Percentiles rank a stretch among this genome's conserved stretches.
These are phyloP conservation scores for Reutealis trisperma DNA, from an alignment of 345 rosid species.

Conservation along the genomic window DNA sequence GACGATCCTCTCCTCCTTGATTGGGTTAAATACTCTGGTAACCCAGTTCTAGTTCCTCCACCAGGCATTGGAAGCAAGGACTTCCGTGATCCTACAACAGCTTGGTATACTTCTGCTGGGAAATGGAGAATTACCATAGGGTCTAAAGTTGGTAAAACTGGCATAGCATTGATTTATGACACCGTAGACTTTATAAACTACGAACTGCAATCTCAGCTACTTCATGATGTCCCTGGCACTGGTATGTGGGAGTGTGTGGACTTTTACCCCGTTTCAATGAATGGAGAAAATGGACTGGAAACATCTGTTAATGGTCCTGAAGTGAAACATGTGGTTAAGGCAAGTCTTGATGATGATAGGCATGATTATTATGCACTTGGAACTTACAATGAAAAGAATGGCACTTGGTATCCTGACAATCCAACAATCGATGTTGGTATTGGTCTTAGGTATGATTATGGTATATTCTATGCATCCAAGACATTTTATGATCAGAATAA, in stretches of 20 bases:
- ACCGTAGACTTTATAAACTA: conserved; percentile 68
- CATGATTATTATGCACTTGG: conserved; percentile 70
- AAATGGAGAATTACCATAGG: conserved; percentile 85
- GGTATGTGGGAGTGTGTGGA: conserved; percentile 98
- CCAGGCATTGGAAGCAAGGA: conserved; percentile 58
- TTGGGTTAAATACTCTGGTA: conserved; percentile 69
- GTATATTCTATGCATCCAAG: conserved; percentile 69
- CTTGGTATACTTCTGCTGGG: conserved; percentile 77
- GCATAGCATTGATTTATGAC: conserved; percentile 70
- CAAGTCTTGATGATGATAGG: conserved; percentile 59
- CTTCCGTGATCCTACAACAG: conserved; percentile 96
- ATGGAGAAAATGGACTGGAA: conserved; percentile 44
- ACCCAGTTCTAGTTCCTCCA: conserved; percentile 80
- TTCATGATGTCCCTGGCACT: conserved; percentile 69
- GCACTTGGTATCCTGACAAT: conserved; percentile 54
- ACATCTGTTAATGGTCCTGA: conserved; percentile 49
- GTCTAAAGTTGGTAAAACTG: conserved; percentile 66
- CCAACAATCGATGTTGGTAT: conserved; percentile 60
- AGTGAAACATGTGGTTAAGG: conserved; percentile 63
- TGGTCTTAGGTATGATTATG: conserved; percentile 70
- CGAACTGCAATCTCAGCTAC: conserved; percentile 26
- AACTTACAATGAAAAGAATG: conserved; percentile 47
- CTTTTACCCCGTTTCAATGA: conserved; percentile 54
- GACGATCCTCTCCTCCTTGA: conserved; percentile 68
- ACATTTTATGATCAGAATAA: conserved; percentile 59